phyloP scores from a whole-genome alignment of 2,329 filamentous ascomycete genomes.

The Beauveria medogensis region DNA sequence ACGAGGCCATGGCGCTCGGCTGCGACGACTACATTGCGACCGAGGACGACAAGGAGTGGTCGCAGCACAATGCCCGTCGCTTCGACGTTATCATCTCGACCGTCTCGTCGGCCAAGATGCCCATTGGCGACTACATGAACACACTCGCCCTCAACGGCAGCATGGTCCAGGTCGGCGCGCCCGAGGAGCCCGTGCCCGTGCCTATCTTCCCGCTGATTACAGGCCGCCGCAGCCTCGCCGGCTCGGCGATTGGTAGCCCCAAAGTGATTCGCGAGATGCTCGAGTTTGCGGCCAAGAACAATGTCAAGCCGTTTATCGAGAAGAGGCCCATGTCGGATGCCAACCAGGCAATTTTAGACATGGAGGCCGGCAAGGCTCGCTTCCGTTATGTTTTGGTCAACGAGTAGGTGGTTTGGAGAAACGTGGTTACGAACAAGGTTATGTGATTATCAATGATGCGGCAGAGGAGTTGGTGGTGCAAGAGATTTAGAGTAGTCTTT shows the following conservation, averaged over 20 bases:
- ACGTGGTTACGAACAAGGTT: neutral
- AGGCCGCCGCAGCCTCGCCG: constrained; percentile 41
- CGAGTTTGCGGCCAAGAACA: constrained; percentile 43
- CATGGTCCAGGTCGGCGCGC: constrained; percentile 30
- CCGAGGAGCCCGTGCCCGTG: constrained; percentile 41
- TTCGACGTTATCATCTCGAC: constrained; percentile 55
- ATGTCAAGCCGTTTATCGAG: constrained; percentile 46
- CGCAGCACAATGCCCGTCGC: constrained; percentile 37
- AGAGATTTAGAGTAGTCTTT: neutral
- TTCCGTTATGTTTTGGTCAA: constrained; percentile 36
- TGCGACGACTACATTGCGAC: constrained; percentile 41
- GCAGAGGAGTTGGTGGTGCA: neutral
- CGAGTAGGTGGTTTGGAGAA: constrained; percentile 2
- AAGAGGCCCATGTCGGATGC: constrained; percentile 42
- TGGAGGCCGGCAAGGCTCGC: constrained; percentile 41
- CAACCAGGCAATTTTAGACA: constrained; percentile 43
- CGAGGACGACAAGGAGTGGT: constrained; percentile 46
- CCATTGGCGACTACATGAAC: constrained; percentile 44
- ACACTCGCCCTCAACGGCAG: constrained; percentile 17
- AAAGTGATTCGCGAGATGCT: constrained; percentile 49
- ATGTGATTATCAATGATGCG: neutral
- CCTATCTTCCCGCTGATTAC: constrained; percentile 47
- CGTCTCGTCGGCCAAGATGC: constrained; percentile 46
- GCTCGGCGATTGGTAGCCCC: constrained; percentile 32
- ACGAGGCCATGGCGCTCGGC: constrained; percentile 48